Base-by-base conservation (phyloP, 305 asterid genomes). In the Fraxinus latifolia region DNA sequence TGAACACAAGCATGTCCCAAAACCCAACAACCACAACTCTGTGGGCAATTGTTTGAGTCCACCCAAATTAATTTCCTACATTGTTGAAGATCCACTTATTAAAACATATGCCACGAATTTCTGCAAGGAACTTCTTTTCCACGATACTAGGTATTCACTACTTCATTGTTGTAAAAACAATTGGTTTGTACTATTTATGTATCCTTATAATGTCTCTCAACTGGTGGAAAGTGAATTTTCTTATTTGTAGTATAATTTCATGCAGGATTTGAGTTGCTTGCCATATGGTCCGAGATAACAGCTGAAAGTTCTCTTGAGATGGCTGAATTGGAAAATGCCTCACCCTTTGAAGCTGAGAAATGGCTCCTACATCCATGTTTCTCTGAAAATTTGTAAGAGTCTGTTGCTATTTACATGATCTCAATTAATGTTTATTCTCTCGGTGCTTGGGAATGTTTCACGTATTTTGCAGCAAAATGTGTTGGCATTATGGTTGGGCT, bases 291-390 rank as follows among this genome's bases (percentile, higher is more conserved):
- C 68, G 98, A 95, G 89, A 88, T 82, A 87, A 87, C 85, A 68
- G 86, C 94, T 80, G 95, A 84, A 81, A 93, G 93, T 87, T 93
- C 98, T 72, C 81, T 91, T 80, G 95, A 92, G 86, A 94, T 94
- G 98, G 97, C 97, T 82, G 97, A 93, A 88, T 85, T 92, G 85
- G 97, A 94, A 87, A 93, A 93, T 83, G 93, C 90, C 78, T 90
- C 97, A 36, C 92, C 97, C n/a, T 81, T 85, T 76, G 98, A 93
- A 83, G 98, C 98, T 87, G 95, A 92, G 78, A 91, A 88, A 87
- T 95, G 98, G 98, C 89, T 92, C 76, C 86, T 95, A 76, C 53
- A 80, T 85, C 98, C 98, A 82, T 82, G 81, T 82, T 85, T 94
- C 80, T 87, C 97, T 77, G 86, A 80, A 74, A 82, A 88, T 86